phyloP scores from a whole-genome alignment of 2,329 filamentous ascomycete species.

The Paracamarosporium sp. region DNA sequence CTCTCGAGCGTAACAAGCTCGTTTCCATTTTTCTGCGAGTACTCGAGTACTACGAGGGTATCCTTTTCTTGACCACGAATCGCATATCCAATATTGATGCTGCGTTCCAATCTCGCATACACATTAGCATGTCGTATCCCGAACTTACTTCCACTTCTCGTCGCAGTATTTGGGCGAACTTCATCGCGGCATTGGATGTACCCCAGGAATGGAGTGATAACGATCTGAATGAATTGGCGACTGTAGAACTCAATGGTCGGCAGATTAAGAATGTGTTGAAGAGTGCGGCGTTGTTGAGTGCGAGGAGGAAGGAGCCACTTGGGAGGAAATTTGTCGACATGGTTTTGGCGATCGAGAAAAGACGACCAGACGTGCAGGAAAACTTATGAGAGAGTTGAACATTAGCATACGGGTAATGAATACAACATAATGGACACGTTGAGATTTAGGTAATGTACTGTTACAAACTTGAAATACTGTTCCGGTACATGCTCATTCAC shows the following conservation, averaged over 20 bases:
- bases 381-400: not conserved
- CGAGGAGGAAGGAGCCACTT: conserved; percentile 34
- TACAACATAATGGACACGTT: too few relatives aligned
- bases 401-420: not conserved
- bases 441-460: too few relatives aligned
- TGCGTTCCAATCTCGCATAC: conserved; percentile 41
- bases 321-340: conserved; percentile 27
- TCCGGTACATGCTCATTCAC: too few relatives aligned
- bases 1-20: conserved; percentile 45
- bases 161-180: conserved; percentile 38
- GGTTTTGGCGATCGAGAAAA: conserved; percentile 36
- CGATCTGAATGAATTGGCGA: conserved; percentile 49
- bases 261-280: conserved; percentile 59
- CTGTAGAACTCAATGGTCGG: conserved; percentile 55
- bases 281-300: conserved; percentile 34
- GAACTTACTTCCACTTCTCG: conserved; percentile 28
- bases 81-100: conserved; percentile 40
- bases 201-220: conserved; percentile 17
- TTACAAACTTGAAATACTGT: too few relatives aligned
- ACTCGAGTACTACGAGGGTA: conserved; percentile 42
- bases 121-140: conserved; percentile 38
- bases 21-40: conserved; percentile 48
- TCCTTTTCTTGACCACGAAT: conserved; percentile 45
- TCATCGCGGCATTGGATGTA: conserved; percentile 19
- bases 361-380: conserved; percentile 14